Evolutionary conservation across 2,329 filamentous ascomycete species (phyloP).

Genomic region (Pyrenochaeta sp.): DNA sequence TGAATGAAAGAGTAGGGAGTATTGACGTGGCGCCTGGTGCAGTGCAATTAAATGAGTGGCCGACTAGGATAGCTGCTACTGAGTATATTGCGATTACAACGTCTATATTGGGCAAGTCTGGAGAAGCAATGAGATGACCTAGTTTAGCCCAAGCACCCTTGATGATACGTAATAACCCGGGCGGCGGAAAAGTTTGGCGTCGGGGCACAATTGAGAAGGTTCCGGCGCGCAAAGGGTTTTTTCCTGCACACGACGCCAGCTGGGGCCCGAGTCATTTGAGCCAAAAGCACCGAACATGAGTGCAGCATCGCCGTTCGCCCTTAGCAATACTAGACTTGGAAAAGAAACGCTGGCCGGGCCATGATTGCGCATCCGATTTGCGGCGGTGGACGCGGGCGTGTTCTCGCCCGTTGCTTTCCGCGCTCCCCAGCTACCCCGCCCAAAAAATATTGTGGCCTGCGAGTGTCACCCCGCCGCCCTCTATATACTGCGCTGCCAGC

Average conservation of each 20-base stretch:
- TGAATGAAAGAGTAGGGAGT: too few species aligned
- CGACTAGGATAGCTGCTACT: too few species aligned
- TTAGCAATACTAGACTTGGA: conserved; percentile 36
- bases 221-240: conserved; percentile 13
- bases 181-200: conserved; percentile 30
- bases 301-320: too few species aligned
- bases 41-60: too few species aligned
- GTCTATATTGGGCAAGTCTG: too few species aligned
- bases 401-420: conserved; percentile 37
- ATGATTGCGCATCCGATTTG: conserved; percentile 43
- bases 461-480: conserved; percentile 18
- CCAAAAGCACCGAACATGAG: too few species aligned
- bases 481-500: conserved; percentile 24
- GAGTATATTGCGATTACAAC: too few species aligned
- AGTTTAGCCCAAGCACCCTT: conserved; percentile 15
- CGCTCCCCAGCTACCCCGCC: conserved; percentile 41
- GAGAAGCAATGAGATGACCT: conserved; percentile 3
- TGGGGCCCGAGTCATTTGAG: conserved; percentile 29
- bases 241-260: conserved; percentile 10
- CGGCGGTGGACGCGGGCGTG: conserved; percentile 35
- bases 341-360: conserved; percentile 32
- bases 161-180: conserved; percentile 28
- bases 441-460: conserved; percentile 32
- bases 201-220: conserved; percentile 19
- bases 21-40: too few species aligned